Percentiles rank a stretch among this genome's conserved stretches.
phyloP scores from a whole-genome alignment of 331 rosid genomes.

The Malus hybrid region DNA sequence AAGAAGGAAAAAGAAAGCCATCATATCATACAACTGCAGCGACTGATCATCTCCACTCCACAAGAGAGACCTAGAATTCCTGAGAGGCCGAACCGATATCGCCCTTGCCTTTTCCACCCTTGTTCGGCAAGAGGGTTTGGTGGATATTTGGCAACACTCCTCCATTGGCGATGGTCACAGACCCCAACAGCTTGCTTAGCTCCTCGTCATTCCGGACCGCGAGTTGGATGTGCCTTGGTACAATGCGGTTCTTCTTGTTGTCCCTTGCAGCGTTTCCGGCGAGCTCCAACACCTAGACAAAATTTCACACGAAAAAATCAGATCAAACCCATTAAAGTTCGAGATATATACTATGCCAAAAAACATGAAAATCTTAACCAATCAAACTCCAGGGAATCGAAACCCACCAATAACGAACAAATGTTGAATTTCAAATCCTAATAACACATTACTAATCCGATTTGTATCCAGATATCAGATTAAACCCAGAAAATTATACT shows the following conservation, averaged over 20 bases:
- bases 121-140: slow-evolving; percentile 74
- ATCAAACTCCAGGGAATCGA: neutral
- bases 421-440: neutral
- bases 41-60: neutral
- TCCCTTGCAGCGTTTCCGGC: slow-evolving; percentile 97
- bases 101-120: slow-evolving; percentile 75
- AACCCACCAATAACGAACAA: neutral
- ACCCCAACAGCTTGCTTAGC: slow-evolving; percentile 79
- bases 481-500: neutral
- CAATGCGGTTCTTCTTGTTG: slow-evolving; percentile 88
- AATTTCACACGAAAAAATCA: neutral
- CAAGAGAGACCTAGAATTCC: slow-evolving; percentile 46
- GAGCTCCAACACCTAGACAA: slow-evolving; percentile 62
- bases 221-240: slow-evolving; percentile 90
- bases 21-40: neutral
- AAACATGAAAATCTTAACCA: no score
- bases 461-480: neutral
- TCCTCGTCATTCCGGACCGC: slow-evolving; percentile 93
- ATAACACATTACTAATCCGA: neutral
- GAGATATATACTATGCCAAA: neutral
- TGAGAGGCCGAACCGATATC: slow-evolving; percentile 93
- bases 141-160: slow-evolving; percentile 91
- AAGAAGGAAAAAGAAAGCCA: neutral
- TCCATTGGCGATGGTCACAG: slow-evolving; percentile 90
- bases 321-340: neutral